Percentiles rank a stretch among this genome's conserved stretches.
phyloP scores from a whole-genome alignment of 208 protist genomes.

The Trichomonas gallinae region DNA sequence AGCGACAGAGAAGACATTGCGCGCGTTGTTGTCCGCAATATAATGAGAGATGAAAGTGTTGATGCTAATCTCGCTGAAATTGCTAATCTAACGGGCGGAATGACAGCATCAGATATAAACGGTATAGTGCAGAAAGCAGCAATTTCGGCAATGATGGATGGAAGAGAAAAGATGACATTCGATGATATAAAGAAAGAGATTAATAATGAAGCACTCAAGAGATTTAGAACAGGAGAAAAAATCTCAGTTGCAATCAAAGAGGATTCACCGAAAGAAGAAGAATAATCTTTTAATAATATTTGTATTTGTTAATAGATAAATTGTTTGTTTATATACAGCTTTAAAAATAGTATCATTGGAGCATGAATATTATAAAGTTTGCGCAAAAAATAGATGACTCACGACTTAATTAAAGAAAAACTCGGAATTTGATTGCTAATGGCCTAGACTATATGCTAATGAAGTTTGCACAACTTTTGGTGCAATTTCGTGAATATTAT shows the following conservation, averaged over 20 bases:
- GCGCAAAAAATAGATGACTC: no score
- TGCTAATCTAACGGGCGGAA: neutral
- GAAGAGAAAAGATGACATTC: neutral
- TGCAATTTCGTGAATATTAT: no score
- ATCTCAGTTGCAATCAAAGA: neutral
- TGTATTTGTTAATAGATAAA: no score
- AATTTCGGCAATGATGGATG: neutral
- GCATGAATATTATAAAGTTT: no score
- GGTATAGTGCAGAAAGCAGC: neutral
- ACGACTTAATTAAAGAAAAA: no score
- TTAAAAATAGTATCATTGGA: no score
- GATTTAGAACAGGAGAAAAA: neutral
- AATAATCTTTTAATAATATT: no score
- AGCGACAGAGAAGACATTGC: neutral
- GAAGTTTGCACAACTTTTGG: no score
- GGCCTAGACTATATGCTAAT: no score
- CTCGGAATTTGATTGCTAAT: no score
- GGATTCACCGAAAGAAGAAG: no score
- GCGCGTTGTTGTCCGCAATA: neutral
- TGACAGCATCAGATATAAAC: neutral
- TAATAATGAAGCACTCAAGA: neutral
- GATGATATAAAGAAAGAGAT: conserved; percentile 5
- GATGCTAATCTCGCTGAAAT: neutral
- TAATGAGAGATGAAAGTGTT: neutral
- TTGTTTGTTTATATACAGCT: no score